These are phyloP conservation scores for Zygoascus ofunaensis DNA, from an alignment of 805 yeast species.

Conservation along the genomic window DNA sequence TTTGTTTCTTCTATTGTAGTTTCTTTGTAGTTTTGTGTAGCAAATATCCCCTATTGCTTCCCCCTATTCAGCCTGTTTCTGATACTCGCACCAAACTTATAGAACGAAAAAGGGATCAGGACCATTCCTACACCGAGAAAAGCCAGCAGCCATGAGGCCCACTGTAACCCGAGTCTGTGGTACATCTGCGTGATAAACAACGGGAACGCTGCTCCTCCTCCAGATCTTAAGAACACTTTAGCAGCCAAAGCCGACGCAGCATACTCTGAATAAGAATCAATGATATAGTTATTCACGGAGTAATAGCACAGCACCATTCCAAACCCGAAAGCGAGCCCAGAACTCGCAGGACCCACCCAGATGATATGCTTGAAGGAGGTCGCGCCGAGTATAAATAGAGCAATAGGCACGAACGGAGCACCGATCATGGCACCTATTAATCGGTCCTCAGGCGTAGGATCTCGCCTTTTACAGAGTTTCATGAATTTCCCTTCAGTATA, in stretches of 20 bases:
- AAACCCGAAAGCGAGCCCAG: constrained; percentile 44
- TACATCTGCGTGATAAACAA: constrained; percentile 50
- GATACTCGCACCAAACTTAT: constrained; percentile 36
- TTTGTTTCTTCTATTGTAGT: background rate
- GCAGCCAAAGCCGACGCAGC: constrained; percentile 53
- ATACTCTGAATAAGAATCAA: constrained; percentile 71
- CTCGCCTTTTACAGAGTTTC: constrained; percentile 36
- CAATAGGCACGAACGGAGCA: constrained; percentile 38
- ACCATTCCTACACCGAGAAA: constrained; percentile 41
- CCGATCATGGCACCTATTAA: constrained; percentile 44
- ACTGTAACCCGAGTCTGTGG: constrained; percentile 38
- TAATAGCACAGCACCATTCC: constrained; percentile 50
- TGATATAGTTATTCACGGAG: constrained; percentile 64
- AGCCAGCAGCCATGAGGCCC: constrained; percentile 49
- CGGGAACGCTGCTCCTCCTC: constrained; percentile 54
- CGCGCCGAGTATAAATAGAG: constrained; percentile 56
- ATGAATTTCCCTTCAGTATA: constrained; percentile 55
- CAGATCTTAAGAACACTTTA: constrained; percentile 50
- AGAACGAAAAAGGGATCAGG: constrained; percentile 44
- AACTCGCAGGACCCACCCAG: constrained; percentile 49
- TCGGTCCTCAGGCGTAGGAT: constrained; percentile 49
- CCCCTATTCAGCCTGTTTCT: constrained; percentile 24
- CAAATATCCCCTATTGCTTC: too few species aligned
- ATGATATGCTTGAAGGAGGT: constrained; percentile 38
- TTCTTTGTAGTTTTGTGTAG: background rate